Evolutionary conservation across 2,329 filamentous ascomycete species (phyloP).

Genomic region (Aspergillus quadricinctus): DNA sequence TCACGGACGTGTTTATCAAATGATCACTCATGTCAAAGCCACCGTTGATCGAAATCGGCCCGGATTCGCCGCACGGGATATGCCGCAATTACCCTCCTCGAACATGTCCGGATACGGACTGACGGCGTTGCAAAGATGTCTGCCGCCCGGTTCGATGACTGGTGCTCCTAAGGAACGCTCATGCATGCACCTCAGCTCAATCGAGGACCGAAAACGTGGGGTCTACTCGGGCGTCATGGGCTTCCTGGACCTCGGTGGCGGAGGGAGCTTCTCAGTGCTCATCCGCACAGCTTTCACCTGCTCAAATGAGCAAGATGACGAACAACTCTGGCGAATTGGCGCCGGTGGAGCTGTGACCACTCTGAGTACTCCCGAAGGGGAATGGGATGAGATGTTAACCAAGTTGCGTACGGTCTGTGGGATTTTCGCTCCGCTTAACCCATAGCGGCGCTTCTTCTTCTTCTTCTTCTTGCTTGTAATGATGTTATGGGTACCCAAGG

Average conservation of each 20-base stretch:
- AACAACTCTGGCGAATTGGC: constrained; percentile 68
- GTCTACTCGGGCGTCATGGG: constrained; percentile 87
- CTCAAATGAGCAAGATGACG: constrained; percentile 21
- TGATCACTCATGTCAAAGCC: constrained; percentile 83
- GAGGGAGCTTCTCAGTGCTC: constrained; percentile 85
- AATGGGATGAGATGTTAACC: constrained; percentile 86
- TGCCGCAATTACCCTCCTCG: constrained; percentile 25
- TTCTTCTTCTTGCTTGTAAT: constrained; percentile 1
- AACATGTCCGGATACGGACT: constrained; percentile 51
- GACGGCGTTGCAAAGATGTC: constrained; percentile 69
- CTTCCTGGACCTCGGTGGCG: constrained; percentile 80
- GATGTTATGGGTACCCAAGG: constrained; percentile 5
- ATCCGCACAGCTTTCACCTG: constrained; percentile 71
- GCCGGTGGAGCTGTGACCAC: constrained; percentile 88
- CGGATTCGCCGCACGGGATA: constrained; percentile 27
- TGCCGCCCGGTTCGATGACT: constrained; percentile 94
- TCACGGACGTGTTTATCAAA: constrained; percentile 85
- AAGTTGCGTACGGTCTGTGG: constrained; percentile 54
- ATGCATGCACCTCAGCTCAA: constrained; percentile 70
- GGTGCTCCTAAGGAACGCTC: constrained; percentile 91
- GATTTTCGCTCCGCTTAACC: constrained; percentile 34
- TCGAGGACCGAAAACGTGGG: constrained; percentile 64
- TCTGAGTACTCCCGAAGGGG: constrained; percentile 71
- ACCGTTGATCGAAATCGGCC: constrained; percentile 30
- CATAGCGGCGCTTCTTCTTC: background rate